Evolutionary conservation across 2,329 filamentous ascomycete genomes (phyloP), one percentile per base, ranked within the genome.

Genomic region (Leptographium procerum): DNA sequence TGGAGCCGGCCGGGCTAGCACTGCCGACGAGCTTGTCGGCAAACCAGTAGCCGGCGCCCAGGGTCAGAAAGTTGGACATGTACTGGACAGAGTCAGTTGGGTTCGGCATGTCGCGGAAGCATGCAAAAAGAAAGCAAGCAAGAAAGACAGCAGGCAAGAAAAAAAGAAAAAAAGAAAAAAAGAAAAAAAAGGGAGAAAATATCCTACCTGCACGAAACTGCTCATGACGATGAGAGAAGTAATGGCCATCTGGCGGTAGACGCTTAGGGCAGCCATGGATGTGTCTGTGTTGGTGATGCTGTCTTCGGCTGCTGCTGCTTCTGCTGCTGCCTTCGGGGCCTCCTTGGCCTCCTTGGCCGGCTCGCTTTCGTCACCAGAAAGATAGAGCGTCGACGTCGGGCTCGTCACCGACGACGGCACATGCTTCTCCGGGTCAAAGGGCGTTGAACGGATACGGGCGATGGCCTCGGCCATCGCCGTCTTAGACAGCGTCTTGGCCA

Each of bases 1-100:
- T 72, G 16, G 70, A 68, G 57, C 70, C 64, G 4, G 67, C 69
- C 0, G 69, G 64, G 0, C 67, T 69, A 33, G 62, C 63, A 9
- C 66, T 63, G 1, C 62, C 57, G 9, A 69, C 69, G 3, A 71
- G 65, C 6, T 57, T 54, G 31, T 61, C 60, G 59, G 65, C 70
- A 28, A 70, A 60, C 4, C 61, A 61, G 26, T 70, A 59, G 13
- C 69, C 69, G 2, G 64, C 68, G 8, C 62, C 64, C 19, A 70
- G 55, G 4, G 68, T 69, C n/a, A 66, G 61, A 29, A 67, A 65
- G 54, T 66, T 69, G 36, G 67, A 66, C 14, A 67, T 65, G 60
- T 69, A 70, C 65, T 69, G 22, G 45, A 16, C 45, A 19, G 40
- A n/a, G n/a, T n/a, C n/a, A n/a, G n/a, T n/a, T n/a, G n/a, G n/a